Conservation (phyloP, 176 grass and related monocot genomes). For the Aechmea fasciata region DNA sequence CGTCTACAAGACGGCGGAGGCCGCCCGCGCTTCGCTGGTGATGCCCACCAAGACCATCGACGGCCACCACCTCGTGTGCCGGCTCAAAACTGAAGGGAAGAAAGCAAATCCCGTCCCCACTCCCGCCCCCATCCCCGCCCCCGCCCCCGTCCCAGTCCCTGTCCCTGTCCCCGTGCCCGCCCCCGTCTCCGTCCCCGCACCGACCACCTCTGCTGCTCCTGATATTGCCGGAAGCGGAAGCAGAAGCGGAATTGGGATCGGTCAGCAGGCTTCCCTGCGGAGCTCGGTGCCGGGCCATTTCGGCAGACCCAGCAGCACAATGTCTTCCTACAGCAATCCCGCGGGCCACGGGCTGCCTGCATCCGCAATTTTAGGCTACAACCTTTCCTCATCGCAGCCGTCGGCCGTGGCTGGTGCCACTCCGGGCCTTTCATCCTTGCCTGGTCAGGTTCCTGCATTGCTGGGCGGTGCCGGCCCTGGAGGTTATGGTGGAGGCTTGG, state of each 20-base stretch:
- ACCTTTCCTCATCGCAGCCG: slow-evolving; percentile 41
- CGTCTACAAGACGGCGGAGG: slow-evolving; percentile 87
- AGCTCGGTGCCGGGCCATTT: slow-evolving; percentile 39
- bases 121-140: slow-evolving; percentile 8
- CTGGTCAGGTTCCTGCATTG: slow-evolving; percentile 36
- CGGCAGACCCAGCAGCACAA: slow-evolving; percentile 25
- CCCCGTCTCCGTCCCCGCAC: no score
- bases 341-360: no score
- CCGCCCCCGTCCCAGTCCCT: no score
- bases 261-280: no score
- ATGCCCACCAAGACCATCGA: slow-evolving; percentile 76
- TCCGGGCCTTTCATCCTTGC: slow-evolving; percentile 35
- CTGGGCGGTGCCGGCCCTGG: slow-evolving; percentile 36
- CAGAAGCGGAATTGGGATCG: no score
- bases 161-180: no score
- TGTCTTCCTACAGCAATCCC: no score
- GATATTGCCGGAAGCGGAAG: no score
- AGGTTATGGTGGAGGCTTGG: slow-evolving; percentile 17
- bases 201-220: no score
- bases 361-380: no score
- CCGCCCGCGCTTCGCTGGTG: slow-evolving; percentile 60
- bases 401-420: slow-evolving; percentile 43
- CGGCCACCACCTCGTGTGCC: slow-evolving; percentile 82
- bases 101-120: slow-evolving; percentile 45
- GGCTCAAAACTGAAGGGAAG: slow-evolving; percentile 79